Percentiles rank a stretch among this genome's conserved stretches.
Conservation (phyloP, 108 stramenopile species). For the Epithemia pelagica region DNA sequence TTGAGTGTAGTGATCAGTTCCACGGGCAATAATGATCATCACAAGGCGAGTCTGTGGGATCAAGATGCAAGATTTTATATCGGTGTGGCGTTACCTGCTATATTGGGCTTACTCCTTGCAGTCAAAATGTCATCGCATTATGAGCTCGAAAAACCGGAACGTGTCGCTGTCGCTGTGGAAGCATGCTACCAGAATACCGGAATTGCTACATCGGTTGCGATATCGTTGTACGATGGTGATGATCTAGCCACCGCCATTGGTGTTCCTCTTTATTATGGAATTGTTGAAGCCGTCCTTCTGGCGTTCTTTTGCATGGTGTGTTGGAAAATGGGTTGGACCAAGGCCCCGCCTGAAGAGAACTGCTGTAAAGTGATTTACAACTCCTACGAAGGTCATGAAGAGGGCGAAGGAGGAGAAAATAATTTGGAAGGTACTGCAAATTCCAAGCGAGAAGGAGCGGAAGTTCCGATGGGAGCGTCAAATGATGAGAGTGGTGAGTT, state of each 20-base stretch:
- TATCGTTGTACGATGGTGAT: constrained; percentile 50
- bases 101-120: constrained; percentile 54
- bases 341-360: constrained; percentile 40
- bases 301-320: constrained; percentile 39
- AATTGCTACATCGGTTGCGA: constrained; percentile 62
- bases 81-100: constrained; percentile 59
- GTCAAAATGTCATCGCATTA: constrained; percentile 49
- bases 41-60: constrained; percentile 55
- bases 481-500: background rate
- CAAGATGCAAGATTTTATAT: constrained; percentile 64
- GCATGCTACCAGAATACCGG: constrained; percentile 87
- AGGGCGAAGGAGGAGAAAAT: background rate
- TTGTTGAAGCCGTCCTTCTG: constrained; percentile 39
- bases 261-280: constrained; percentile 61
- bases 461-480: background rate
- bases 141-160: constrained; percentile 71
- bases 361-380: constrained; percentile 37
- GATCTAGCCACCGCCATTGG: constrained; percentile 48
- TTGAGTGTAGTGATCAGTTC: constrained; percentile 66
- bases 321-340: constrained; percentile 57
- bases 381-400: constrained; percentile 36
- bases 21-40: constrained; percentile 16
- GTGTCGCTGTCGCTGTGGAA: constrained; percentile 78
- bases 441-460: background rate
- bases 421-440: background rate